Percentiles rank a stretch among this genome's conserved stretches.
These are phyloP conservation scores for Manihot esculenta DNA, from an alignment of 441 rosid species.

Conservation along the genomic window DNA sequence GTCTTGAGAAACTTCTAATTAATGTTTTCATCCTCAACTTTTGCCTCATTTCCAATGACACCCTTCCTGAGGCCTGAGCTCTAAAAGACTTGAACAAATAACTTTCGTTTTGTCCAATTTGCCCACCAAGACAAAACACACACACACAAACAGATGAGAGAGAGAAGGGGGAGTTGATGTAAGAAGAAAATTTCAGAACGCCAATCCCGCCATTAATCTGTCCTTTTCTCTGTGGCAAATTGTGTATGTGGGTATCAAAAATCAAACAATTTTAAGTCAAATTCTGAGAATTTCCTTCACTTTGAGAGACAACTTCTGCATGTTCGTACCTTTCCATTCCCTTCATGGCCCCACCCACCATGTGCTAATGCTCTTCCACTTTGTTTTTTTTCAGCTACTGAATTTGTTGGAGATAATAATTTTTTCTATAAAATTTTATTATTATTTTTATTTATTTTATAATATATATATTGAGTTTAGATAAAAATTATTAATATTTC, in stretches of 20 bases:
- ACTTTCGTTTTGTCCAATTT: not conserved
- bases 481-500: no score
- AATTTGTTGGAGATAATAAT: no score
- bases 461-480: no score
- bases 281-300: slow-evolving; percentile 19
- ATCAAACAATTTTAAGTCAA: not conserved
- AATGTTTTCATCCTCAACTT: no score
- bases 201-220: slow-evolving; percentile 34
- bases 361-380: not conserved
- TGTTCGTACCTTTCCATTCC: not conserved
- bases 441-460: no score
- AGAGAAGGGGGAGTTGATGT: not conserved
- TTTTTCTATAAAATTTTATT: no score
- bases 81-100: no score
- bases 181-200: slow-evolving; percentile 20
- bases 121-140: not conserved
- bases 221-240: not conserved
- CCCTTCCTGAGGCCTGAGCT: no score
- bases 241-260: no score
- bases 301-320: slow-evolving; percentile 27
- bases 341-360: slow-evolving; percentile 25
- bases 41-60: no score
- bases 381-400: no score
- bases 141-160: not conserved
- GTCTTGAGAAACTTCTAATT: no score